Percentiles rank a stretch among this genome's conserved stretches.
phyloP scores from a whole-genome alignment of 495 filamentous ascomycete species.

The Aspergillus nidulans region DNA sequence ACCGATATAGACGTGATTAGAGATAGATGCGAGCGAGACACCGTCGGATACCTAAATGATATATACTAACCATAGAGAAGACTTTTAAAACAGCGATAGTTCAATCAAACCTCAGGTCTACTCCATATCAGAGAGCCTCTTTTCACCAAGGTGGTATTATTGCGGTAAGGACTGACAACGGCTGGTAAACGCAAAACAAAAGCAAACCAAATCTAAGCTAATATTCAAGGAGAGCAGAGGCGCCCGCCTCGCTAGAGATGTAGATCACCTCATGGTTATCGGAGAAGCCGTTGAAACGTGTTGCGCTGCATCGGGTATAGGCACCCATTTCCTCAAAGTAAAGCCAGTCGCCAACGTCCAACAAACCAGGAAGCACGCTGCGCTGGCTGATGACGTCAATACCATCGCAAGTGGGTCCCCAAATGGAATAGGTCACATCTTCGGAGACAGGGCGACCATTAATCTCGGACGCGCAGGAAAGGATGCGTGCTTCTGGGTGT shows the following conservation, averaged over 20 bases:
- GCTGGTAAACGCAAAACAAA: slow-evolving; percentile 8
- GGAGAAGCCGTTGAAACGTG: slow-evolving; percentile 96
- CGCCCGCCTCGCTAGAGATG: slow-evolving; percentile 86
- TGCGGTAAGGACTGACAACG: background rate
- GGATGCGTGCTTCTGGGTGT: slow-evolving; percentile 75
- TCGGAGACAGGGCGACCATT: slow-evolving; percentile 44
- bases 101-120: background rate
- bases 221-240: slow-evolving; percentile 66
- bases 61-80: no score
- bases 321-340: slow-evolving; percentile 99
- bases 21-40: background rate
- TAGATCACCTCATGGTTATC: slow-evolving; percentile 91
- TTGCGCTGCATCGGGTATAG: slow-evolving; percentile 96
- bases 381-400: slow-evolving; percentile 86
- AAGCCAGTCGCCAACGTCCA: slow-evolving; percentile 94
- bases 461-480: slow-evolving; percentile 56
- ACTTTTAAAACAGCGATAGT: no score
- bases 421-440: slow-evolving; percentile 76
- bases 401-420: slow-evolving; percentile 97
- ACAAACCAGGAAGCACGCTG: slow-evolving; percentile 62
- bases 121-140: background rate
- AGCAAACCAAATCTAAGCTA: slow-evolving; percentile 18
- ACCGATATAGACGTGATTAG: background rate
- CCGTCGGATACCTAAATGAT: no score
- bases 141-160: background rate